Evolutionary conservation across 805 yeast genomes (phyloP).

Genomic region (Cyberlindnera suaveolens): DNA sequence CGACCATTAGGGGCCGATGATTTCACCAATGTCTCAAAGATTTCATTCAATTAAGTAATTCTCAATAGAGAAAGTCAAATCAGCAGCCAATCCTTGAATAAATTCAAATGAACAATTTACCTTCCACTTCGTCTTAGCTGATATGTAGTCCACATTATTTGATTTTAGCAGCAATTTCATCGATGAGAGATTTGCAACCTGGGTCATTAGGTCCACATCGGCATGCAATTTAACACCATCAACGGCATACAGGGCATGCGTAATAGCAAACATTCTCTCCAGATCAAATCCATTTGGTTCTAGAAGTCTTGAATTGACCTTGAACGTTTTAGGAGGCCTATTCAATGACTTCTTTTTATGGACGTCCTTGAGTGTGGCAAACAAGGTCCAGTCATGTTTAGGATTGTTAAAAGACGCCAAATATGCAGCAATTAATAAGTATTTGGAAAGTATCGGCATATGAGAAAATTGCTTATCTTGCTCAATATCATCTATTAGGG

Average conservation of each 20-base stretch:
- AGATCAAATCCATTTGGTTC: constrained; percentile 71
- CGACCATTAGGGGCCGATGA: constrained; percentile 22
- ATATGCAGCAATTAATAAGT: constrained; percentile 73
- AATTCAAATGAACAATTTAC: constrained; percentile 68
- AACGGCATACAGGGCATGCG: constrained; percentile 58
- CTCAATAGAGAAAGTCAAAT: constrained; percentile 59
- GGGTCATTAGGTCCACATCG: constrained; percentile 31
- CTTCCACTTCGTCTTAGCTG: constrained; percentile 70
- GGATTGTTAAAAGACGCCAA: constrained; percentile 75
- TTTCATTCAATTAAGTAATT: constrained; percentile 45
- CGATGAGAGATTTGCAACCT: constrained; percentile 30
- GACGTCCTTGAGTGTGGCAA: constrained; percentile 55
- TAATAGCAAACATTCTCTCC: constrained; percentile 75
- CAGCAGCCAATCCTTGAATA: constrained; percentile 53
- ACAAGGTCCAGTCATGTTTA: constrained; percentile 59
- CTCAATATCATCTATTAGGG: constrained; percentile 14
- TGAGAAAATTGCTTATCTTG: constrained; percentile 28
- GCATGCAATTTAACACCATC: constrained; percentile 28
- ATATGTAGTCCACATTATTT: constrained; percentile 46
- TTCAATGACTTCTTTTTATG: constrained; percentile 31
- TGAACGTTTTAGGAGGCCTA: constrained; percentile 34
- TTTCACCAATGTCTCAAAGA: constrained; percentile 8
- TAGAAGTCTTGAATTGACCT: constrained; percentile 51
- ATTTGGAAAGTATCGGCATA: constrained; percentile 58
- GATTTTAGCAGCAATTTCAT: constrained; percentile 25